Base-by-base conservation (phyloP, 768 basidiomycete species). In the Pleurotus giganteus region DNA sequence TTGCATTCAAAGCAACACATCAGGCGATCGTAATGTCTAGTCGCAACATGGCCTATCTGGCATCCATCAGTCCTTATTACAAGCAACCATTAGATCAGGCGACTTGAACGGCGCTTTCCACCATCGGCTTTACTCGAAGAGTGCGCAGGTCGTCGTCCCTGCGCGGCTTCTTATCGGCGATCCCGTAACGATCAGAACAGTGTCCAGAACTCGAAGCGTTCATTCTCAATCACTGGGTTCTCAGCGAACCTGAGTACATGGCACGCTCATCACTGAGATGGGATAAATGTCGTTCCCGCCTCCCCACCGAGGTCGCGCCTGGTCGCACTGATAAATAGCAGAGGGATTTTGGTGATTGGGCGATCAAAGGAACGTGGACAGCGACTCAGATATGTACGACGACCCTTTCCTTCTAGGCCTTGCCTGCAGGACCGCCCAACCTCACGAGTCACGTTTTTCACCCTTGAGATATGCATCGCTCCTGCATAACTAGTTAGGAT, bases 101-200 rank as follows among this genome's bases (percentile, higher is more conserved):
- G 49, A 51, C 34, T 23, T 50, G 32, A 17, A 7, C 9, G 31
- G 19, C 28, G 17, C 29, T 47, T 24, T 47, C 47, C 27, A 47
- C 28, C 27, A 17, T 24, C 43, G 8, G 43, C 15, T 24, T 24
- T 45, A 24, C 19, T 17, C 43, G n/a, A 19, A 26, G 43, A 24
- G 43, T 24, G 26, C 43, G 43, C 43, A 45, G 19, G 6, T 17
- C 24, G 24, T 31, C 28, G 27, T 11, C 46, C 46, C 46, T 47
- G 28, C 46, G 29, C 26, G 21, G 17, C 39, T 21, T 24, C 43
- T 45, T 45, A 45, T 45, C 46, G 13, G n/a, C 46, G 46, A 47
- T 47, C 46, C 23, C 43, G 43, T 45, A 45, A 45, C 21, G 43
- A 45, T 45, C 43, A 45, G 43, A 47, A 29, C 4, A n/a, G 7